Conservation (phyloP, 768 basidiomycete genomes). For the Lyophyllum decastes region DNA sequence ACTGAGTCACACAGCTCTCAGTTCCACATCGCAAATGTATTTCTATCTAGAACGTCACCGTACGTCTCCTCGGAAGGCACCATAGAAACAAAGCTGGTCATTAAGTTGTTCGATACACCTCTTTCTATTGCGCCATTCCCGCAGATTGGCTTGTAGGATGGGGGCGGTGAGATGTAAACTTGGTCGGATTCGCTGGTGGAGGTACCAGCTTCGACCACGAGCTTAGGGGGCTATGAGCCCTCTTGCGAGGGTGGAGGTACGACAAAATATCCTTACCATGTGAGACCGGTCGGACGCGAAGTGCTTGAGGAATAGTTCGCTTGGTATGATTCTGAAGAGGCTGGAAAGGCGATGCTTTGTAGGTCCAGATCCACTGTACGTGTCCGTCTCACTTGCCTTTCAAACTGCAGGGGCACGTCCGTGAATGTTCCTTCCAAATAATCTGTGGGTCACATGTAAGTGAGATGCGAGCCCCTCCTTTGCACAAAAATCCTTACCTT, state of each 20-base stretch:
- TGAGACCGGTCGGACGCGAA: slow-evolving; percentile 80
- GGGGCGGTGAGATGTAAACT: slow-evolving; percentile 46
- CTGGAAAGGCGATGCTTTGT: slow-evolving; percentile 33
- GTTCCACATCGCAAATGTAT: slow-evolving; percentile 7
- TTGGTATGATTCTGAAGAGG: slow-evolving; percentile 62
- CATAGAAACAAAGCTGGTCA: slow-evolving; percentile 62
- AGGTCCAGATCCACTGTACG: neutral
- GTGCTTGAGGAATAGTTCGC: slow-evolving; percentile 47
- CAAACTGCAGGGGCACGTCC: slow-evolving; percentile 35
- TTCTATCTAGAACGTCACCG: slow-evolving; percentile 42
- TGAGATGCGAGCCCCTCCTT: neutral
- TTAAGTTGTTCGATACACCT: slow-evolving; percentile 52
- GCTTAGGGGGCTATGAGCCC: neutral
- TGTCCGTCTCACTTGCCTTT: slow-evolving; percentile 39
- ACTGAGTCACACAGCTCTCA: slow-evolving; percentile 4
- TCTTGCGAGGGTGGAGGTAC: slow-evolving; percentile 2
- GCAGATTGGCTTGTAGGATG: slow-evolving; percentile 49
- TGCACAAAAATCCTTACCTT: slow-evolving; percentile 35
- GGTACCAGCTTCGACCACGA: neutral
- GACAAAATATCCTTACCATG: slow-evolving; percentile 50
- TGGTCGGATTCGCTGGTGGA: neutral
- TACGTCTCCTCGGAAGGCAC: slow-evolving; percentile 28
- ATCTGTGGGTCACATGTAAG: slow-evolving; percentile 26
- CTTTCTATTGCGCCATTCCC: slow-evolving; percentile 40
- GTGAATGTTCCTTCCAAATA: slow-evolving; percentile 50